Conservation (phyloP, 2,329 filamentous ascomycete species). For the Fusarium dimerum region DNA sequence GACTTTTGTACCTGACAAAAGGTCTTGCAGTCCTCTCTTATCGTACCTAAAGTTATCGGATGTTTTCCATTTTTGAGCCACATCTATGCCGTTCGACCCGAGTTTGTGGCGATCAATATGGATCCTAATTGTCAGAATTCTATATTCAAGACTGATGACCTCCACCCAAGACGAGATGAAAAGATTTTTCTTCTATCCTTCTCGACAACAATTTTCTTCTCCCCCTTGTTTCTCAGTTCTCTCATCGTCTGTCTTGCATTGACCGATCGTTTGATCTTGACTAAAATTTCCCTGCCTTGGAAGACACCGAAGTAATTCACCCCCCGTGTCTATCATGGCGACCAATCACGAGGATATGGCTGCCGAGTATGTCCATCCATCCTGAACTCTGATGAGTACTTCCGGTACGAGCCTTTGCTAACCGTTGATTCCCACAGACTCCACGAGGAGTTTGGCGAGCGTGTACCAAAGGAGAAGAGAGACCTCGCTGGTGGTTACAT, state of each 20-base stretch:
- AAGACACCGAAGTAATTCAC: no score
- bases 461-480: conserved; percentile 23
- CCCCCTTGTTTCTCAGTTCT: conserved; percentile 1
- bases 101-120: conserved; percentile 2
- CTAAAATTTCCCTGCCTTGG: conserved; percentile 3
- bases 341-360: conserved; percentile 36
- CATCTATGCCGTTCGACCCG: conserved; percentile 1
- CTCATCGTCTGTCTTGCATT: background rate
- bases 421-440: conserved; percentile 24
- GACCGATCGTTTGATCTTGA: conserved; percentile 2
- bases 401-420: conserved; percentile 5
- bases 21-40: background rate
- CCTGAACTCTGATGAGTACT: no score
- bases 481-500: conserved; percentile 29
- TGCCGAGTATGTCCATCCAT: conserved; percentile 31
- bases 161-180: background rate
- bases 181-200: conserved; percentile 3
- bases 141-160: background rate
- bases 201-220: background rate
- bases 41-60: conserved; percentile 7
- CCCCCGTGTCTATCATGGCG: conserved; percentile 25
- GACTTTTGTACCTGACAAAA: conserved; percentile 19
- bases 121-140: background rate
- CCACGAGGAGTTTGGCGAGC: conserved; percentile 29
- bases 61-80: conserved; percentile 19